phyloP scores from a whole-genome alignment of 768 basidiomycete genomes.

The Pisolithus albus region DNA sequence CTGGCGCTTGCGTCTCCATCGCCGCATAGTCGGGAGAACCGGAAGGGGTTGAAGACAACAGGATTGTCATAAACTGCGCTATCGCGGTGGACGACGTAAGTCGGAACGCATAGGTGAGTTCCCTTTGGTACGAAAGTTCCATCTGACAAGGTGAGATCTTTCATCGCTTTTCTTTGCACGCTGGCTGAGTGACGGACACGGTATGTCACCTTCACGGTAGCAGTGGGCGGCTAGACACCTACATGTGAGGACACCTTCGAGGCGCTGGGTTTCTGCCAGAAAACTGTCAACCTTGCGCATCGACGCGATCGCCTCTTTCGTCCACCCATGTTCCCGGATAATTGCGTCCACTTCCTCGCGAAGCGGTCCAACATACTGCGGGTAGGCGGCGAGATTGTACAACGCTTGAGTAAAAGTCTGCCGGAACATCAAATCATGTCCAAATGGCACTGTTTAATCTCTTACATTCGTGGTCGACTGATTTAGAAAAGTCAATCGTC shows the following conservation, averaged over 20 bases:
- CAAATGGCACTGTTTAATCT: too few relatives aligned
- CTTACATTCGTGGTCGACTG: too few relatives aligned
- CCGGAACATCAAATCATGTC: too few relatives aligned
- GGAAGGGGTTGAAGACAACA: conserved; percentile 26
- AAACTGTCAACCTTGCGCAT: conserved; percentile 38
- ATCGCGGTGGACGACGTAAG: conserved; percentile 15
- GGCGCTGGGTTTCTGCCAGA: conserved; percentile 30
- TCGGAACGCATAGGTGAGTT: conserved; percentile 18
- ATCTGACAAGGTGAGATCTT: conserved; percentile 28
- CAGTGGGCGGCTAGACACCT: background rate
- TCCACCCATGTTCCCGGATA: conserved; percentile 23
- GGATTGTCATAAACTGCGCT: conserved; percentile 26
- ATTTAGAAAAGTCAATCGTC: too few relatives aligned
- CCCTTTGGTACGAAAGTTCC: conserved; percentile 33
- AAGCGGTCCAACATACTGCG: conserved; percentile 29
- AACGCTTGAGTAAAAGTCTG: too few relatives aligned
- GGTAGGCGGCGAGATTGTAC: conserved; percentile 29
- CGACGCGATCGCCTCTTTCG: conserved; percentile 19
- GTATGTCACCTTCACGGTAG: background rate
- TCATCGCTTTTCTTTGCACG: conserved; percentile 19
- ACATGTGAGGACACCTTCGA: conserved; percentile 14
- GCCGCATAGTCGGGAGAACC: too few relatives aligned
- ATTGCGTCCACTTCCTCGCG: conserved; percentile 29
- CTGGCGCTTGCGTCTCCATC: too few relatives aligned
- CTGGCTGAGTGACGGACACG: conserved; percentile 9